Conservation (phyloP, 192 early-diverging fungal species). For the Chytriomyces sp. region DNA sequence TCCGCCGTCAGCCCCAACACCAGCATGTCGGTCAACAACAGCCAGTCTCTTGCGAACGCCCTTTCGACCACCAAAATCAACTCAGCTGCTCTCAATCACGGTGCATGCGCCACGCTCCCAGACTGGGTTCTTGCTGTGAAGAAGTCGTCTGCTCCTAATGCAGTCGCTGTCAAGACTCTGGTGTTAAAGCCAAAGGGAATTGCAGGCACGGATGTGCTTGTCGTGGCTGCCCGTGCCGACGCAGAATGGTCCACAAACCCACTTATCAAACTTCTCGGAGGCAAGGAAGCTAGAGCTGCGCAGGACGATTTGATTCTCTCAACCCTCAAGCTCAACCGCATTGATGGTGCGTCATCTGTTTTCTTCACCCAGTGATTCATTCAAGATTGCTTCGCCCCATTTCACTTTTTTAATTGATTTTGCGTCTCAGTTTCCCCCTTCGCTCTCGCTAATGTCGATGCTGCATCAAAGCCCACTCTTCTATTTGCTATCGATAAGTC, state of each 20-base stretch:
- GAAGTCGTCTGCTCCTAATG: background rate
- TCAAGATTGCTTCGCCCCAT: background rate
- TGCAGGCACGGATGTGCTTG: conserved; percentile 49
- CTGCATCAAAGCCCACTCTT: conserved; percentile 60
- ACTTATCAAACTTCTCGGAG: conserved; percentile 44
- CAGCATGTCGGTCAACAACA: too few species aligned
- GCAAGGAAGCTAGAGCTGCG: conserved; percentile 72
- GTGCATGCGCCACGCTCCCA: too few species aligned
- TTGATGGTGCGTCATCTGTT: conserved; percentile 58
- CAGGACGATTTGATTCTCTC: conserved; percentile 65
- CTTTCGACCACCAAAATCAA: too few species aligned
- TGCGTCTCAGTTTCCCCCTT: conserved; percentile 74
- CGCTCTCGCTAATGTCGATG: conserved; percentile 63
- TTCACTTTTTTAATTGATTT: conserved; percentile 3
- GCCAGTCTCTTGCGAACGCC: too few species aligned
- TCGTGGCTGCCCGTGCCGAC: conserved; percentile 66
- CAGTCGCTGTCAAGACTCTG: conserved; percentile 69
- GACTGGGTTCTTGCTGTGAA: background rate
- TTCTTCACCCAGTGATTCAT: background rate
- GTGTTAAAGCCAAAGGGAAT: conserved; percentile 81
- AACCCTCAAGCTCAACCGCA: conserved; percentile 61
- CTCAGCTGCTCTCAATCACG: too few species aligned
- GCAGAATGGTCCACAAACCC: conserved; percentile 45
- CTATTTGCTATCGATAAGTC: conserved; percentile 76
- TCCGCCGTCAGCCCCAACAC: too few species aligned